Evolutionary conservation across 1,139 yeast genomes (phyloP).

Genomic region (Hansenula lynferdii): DNA sequence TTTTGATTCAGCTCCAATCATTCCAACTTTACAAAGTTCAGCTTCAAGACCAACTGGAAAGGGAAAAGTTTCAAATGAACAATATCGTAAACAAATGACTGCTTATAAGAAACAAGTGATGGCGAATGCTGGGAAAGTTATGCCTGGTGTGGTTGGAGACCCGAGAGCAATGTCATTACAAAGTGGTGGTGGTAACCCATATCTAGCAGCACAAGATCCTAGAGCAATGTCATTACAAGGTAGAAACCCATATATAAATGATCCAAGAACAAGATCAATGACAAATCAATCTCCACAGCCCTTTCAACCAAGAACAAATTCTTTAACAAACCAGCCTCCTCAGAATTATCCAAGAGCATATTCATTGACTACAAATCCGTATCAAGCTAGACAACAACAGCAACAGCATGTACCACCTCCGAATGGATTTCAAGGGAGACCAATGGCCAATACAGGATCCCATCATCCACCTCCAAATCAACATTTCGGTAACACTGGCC

Average conservation of each 20-base stretch:
- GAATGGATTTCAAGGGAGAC: background rate
- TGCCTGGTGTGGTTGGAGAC: constrained; percentile 13
- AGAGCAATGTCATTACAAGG: constrained; percentile 56
- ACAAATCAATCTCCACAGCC: constrained; percentile 1
- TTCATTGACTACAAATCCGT: constrained; percentile 16
- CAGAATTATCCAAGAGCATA: constrained; percentile 11
- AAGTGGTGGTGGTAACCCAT: constrained; percentile 14
- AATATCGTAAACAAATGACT: constrained; percentile 65
- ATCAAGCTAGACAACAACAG: constrained; percentile 3
- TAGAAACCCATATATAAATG: constrained; percentile 13
- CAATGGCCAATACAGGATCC: constrained; percentile 1
- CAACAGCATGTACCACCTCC: constrained; percentile 1
- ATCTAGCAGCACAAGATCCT: constrained; percentile 26
- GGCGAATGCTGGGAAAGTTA: constrained; percentile 18
- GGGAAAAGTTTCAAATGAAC: constrained; percentile 33
- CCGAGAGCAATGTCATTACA: constrained; percentile 61
- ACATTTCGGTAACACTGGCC: background rate
- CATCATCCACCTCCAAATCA: background rate
- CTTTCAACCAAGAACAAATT: constrained; percentile 1
- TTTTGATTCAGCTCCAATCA: constrained; percentile 64
- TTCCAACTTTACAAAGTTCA: constrained; percentile 47
- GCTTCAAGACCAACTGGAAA: constrained; percentile 4
- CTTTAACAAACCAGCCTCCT: constrained; percentile 7
- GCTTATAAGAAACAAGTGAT: constrained; percentile 58
- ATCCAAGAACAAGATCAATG: constrained; percentile 11